phyloP scores from a whole-genome alignment of 495 filamentous ascomycete species.

The Hyaloscypha hepaticicola region DNA sequence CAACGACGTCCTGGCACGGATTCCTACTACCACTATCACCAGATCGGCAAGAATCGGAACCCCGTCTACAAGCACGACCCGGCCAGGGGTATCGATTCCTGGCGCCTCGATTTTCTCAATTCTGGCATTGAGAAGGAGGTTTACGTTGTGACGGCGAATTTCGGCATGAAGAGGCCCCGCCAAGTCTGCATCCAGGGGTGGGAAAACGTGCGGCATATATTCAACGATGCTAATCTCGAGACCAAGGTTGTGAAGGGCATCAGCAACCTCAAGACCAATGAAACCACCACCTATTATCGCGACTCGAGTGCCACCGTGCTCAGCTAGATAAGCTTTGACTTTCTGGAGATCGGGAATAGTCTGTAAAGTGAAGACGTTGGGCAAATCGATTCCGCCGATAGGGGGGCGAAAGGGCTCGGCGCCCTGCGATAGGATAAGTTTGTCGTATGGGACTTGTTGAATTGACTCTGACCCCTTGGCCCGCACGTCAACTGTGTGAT shows the following conservation, averaged over 20 bases:
- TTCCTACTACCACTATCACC: constrained; percentile 29
- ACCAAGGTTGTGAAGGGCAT: constrained; percentile 28
- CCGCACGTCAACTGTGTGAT: too few relatives aligned
- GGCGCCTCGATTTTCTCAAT: constrained; percentile 25
- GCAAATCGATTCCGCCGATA: too few relatives aligned
- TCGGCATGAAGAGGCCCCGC: constrained; percentile 32
- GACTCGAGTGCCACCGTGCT: constrained; percentile 16
- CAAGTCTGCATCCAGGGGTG: constrained; percentile 34
- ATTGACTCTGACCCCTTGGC: too few relatives aligned
- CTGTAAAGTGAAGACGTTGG: constrained; percentile 35
- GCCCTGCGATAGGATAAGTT: too few relatives aligned
- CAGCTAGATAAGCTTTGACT: constrained; percentile 24
- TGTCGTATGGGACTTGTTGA: too few relatives aligned
- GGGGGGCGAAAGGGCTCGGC: too few relatives aligned
- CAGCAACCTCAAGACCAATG: constrained; percentile 38
- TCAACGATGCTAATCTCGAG: constrained; percentile 33
- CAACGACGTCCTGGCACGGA: constrained; percentile 30
- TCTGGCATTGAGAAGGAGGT: constrained; percentile 24
- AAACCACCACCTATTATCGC: constrained; percentile 36
- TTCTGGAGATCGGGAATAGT: constrained; percentile 33
- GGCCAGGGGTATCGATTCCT: constrained; percentile 1
- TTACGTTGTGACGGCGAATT: constrained; percentile 27
- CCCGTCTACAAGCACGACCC: constrained; percentile 8
- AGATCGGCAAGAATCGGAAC: constrained; percentile 24
- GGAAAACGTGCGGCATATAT: constrained; percentile 32